Base-by-base conservation (phyloP, 1,139 yeast genomes). In the Komagataea norvegica region DNA sequence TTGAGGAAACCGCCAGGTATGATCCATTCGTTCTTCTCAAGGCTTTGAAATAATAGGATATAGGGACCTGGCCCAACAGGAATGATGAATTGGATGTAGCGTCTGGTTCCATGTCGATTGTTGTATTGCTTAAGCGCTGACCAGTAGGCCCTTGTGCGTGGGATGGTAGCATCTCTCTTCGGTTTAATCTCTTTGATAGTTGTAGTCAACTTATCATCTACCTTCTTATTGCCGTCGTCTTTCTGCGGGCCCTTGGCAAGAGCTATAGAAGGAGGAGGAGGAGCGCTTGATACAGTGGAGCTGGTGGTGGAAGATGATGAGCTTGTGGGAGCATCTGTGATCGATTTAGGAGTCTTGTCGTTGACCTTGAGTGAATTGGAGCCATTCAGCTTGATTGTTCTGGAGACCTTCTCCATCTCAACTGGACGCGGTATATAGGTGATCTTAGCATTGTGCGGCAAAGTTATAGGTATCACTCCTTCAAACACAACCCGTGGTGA, bases 61-160 rank as follows among this genome's bases (percentile, higher is more conserved):
- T 55, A 59, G 5, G 67, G 66, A 25, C 55, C 59, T 26, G 61
- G 61, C 31, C 62, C 67, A 31, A 62, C 54, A 11, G 60, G 47
- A 15, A 62, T 42, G 6, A 63, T 46, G 9, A 59, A 64, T 37
- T 63, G 66, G 30, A 61, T 55, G 11, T 60, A 57, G 25, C 67
- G 47, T 21, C 65, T 45, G 51, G 57, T 56, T 2, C 65, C 67
- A 29, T 49, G 44, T n/a, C 38, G 37, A 18, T 54, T 54, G 42
- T 61, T 60, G 31, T 59, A 63, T 8, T 51, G 49, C 18, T 55
- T 56, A 24, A 62, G 45, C 13, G 57, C 44, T 19, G 53, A 55
- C 33, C 39, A 38, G 20, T 37, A 41, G 1, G 26, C 38, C 20
- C 23, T 37, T 14, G 43, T 25, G 8, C 23, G 34, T 13, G 40